Evolutionary conservation across 345 rosid genomes (phyloP).

Genomic region (Populus tremula): DNA sequence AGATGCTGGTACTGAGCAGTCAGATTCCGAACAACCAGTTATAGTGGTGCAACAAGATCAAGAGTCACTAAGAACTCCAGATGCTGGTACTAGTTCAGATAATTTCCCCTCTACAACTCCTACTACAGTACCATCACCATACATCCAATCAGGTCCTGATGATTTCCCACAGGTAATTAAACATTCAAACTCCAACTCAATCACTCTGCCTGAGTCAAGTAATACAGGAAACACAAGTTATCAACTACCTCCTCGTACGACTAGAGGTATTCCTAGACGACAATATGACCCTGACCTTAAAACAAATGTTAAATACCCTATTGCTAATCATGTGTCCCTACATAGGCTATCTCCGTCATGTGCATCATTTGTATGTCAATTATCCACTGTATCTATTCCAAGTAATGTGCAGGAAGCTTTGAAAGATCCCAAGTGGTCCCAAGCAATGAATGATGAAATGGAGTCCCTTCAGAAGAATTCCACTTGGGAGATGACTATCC

Average conservation of each 20-base stretch:
- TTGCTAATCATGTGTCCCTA: background rate
- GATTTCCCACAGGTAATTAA: too few species aligned
- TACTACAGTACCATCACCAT: background rate
- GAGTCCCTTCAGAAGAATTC: background rate
- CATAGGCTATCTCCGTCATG: background rate
- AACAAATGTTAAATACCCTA: background rate
- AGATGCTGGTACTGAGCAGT: too few species aligned
- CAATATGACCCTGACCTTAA: background rate
- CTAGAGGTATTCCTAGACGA: background rate
- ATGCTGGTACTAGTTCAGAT: background rate
- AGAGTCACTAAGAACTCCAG: background rate
- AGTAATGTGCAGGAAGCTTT: slow-evolving; percentile 5
- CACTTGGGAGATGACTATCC: background rate
- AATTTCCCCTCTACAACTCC: background rate
- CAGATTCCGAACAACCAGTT: background rate
- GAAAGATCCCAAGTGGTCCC: background rate
- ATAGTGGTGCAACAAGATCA: background rate
- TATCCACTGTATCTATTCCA: background rate
- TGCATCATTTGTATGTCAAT: slow-evolving; percentile 4
- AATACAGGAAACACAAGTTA: background rate
- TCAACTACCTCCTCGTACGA: background rate
- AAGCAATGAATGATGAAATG: slow-evolving; percentile 2
- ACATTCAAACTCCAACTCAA: background rate
- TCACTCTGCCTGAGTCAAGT: too few species aligned
- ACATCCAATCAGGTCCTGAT: background rate